Percentiles rank a stretch among this genome's conserved stretches.
Evolutionary conservation across 352 stramenopile species (phyloP).

Genomic region (Globisporangium polare): DNA sequence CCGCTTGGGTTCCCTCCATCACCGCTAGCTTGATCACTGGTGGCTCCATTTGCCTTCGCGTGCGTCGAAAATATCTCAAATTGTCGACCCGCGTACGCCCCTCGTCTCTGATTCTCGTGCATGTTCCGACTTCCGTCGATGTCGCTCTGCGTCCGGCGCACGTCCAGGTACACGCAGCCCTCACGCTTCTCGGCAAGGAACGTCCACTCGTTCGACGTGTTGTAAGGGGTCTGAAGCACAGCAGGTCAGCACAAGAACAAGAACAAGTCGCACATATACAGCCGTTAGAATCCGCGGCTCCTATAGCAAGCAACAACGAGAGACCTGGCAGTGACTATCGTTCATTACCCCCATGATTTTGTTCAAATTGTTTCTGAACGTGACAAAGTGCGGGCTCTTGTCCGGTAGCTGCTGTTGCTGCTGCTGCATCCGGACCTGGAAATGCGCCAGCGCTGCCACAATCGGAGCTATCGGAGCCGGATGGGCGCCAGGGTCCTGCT

Average conservation of each 20-base stretch:
- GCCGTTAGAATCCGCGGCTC: background rate
- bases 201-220: slow-evolving; percentile 67
- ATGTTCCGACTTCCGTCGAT: slow-evolving; percentile 37
- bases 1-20: background rate
- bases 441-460: slow-evolving; percentile 39
- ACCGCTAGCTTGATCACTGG: background rate
- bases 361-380: slow-evolving; percentile 80
- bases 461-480: slow-evolving; percentile 52
- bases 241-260: background rate
- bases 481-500: slow-evolving; percentile 33
- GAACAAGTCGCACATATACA: background rate
- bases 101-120: slow-evolving; percentile 47
- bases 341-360: slow-evolving; percentile 68
- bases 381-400: slow-evolving; percentile 51
- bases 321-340: background rate
- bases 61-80: slow-evolving; percentile 66
- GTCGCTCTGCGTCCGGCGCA: slow-evolving; percentile 42
- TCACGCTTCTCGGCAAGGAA: slow-evolving; percentile 50
- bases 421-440: slow-evolving; percentile 27
- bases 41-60: background rate
- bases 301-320: background rate
- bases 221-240: slow-evolving; percentile 64
- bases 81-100: slow-evolving; percentile 60
- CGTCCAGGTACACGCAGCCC: slow-evolving; percentile 63
- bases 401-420: slow-evolving; percentile 11